Evolutionary conservation across 108 stramenopile species (phyloP), one percentile per base, ranked within the genome.

Genomic region (Seminavis robusta): DNA sequence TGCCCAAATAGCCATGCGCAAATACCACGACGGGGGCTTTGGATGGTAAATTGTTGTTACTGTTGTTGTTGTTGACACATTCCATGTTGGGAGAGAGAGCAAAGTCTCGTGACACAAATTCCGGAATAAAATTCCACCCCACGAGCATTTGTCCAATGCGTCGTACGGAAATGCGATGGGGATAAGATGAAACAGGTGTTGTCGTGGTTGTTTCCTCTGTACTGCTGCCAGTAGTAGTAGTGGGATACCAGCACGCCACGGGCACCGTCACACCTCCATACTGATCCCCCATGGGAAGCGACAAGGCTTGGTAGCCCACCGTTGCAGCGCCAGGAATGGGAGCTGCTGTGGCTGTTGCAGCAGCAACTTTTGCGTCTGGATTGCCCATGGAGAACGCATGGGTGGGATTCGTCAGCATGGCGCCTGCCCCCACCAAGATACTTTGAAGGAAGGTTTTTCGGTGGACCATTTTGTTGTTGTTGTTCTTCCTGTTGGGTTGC

Each of bases 101-200:
- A 72, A 83, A 89, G 16, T 80, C 52, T 1, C 74, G 63, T 4
- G 76, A 53, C 1, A 61, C 54, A 69, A 89, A 84, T 0, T 67
- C 52, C 3, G 87, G 83, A 36, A 86, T 86, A 41, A 88, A 84
- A 45, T 77, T 72, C 81, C 80, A 84, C 0, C 69, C 69, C 3
- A 81, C 87, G 16, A 89, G 51, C 17, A 78, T 43, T 55, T 78
- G 63, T 11, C 81, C 87, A 51, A 89, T 85, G 26, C 76, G 64
- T 33, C 64, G 49, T 5, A 89, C 74, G 1, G 87, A 89, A 41
- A 89, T 89, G 9, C 77, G 64, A 61, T 89, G 80, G 2, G 56
- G 19, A 50, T 89, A 89, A 16, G 46, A 30, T 17, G 63, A 61
- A 16, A 45, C 25, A 24, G 33, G 6, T 10, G 34, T 15, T 19